These are phyloP conservation scores for Jaapia argillacea DNA, from an alignment of 768 basidiomycete genomes.

Conservation along the genomic window DNA sequence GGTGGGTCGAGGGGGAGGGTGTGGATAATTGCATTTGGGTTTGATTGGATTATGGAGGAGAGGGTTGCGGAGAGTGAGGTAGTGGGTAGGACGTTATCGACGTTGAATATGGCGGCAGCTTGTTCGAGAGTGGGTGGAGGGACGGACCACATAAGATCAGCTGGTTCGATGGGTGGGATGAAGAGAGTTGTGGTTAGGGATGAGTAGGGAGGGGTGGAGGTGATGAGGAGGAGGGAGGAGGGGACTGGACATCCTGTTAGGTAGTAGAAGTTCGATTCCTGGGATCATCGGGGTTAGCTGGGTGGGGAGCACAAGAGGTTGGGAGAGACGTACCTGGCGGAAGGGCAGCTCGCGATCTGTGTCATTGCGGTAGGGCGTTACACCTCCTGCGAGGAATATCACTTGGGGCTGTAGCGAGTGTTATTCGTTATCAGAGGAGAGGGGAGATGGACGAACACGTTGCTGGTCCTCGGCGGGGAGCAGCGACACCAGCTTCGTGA, in stretches of 20 bases:
- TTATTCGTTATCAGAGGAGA: neutral
- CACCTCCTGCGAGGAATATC: slow-evolving; percentile 56
- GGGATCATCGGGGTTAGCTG: slow-evolving; percentile 1
- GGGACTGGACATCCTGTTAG: slow-evolving; percentile 75
- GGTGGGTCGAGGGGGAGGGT: slow-evolving; percentile 44
- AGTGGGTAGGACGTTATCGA: slow-evolving; percentile 47
- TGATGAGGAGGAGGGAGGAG: slow-evolving; percentile 53
- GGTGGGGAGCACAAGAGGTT: slow-evolving; percentile 14
- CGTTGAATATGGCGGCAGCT: slow-evolving; percentile 44
- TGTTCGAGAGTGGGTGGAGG: slow-evolving; percentile 63
- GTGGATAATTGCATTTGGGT: slow-evolving; percentile 54
- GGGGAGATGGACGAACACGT: slow-evolving; percentile 35
- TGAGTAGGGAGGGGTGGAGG: slow-evolving; percentile 32
- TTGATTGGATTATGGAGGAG: slow-evolving; percentile 32
- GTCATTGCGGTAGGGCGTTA: slow-evolving; percentile 60
- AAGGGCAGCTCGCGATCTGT: slow-evolving; percentile 78
- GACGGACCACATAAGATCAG: slow-evolving; percentile 82
- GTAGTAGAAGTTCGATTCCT: slow-evolving; percentile 87
- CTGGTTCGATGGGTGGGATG: slow-evolving; percentile 65
- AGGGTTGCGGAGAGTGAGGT: slow-evolving; percentile 35
- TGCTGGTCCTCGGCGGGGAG: slow-evolving; percentile 37
- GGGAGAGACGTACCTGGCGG: slow-evolving; percentile 26
- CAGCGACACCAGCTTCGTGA: slow-evolving; percentile 37
- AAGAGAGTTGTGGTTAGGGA: slow-evolving; percentile 51
- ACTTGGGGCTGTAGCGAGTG: slow-evolving; percentile 48